These are phyloP conservation scores for Beauveria rudraprayagi DNA, from an alignment of 2,329 filamentous ascomycete genomes.

Conservation along the genomic window DNA sequence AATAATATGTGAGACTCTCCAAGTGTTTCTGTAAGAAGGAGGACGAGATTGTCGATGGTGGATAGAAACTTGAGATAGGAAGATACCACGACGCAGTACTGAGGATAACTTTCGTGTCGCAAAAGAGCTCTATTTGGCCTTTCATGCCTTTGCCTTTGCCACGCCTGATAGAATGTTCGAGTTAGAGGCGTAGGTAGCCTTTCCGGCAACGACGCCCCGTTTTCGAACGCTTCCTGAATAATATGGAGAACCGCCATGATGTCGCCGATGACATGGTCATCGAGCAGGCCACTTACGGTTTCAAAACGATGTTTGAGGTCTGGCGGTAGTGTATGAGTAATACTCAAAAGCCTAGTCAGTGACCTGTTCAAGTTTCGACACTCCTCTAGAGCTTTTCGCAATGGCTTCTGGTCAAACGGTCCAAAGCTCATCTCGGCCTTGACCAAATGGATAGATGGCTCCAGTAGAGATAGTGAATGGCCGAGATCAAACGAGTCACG, in stretches of 20 bases:
- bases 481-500: conserved; percentile 23
- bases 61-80: conserved; percentile 35
- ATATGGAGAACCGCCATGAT: conserved; percentile 41
- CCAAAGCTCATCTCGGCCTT: conserved; percentile 23
- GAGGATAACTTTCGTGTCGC: conserved; percentile 33
- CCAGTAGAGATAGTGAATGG: conserved; percentile 20
- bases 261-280: conserved; percentile 37
- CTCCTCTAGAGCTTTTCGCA: conserved; percentile 22
- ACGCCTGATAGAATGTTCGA: conserved; percentile 24
- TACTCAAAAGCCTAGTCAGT: conserved; percentile 21
- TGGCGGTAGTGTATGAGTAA: conserved; percentile 29
- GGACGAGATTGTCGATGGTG: conserved; percentile 35
- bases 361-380: conserved; percentile 26
- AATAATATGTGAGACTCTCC: conserved; percentile 30
- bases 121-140: conserved; percentile 25
- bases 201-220: conserved; percentile 38
- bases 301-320: conserved; percentile 32
- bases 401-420: conserved; percentile 24
- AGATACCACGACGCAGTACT: conserved; percentile 37
- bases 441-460: conserved; percentile 19
- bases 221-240: conserved; percentile 37
- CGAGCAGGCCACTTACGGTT: conserved; percentile 29
- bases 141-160: conserved; percentile 17
- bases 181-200: conserved; percentile 39
- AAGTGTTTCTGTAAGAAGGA: conserved; percentile 33